phyloP scores from a whole-genome alignment of 352 stramenopile species.

The Globisporangium barbulae region DNA sequence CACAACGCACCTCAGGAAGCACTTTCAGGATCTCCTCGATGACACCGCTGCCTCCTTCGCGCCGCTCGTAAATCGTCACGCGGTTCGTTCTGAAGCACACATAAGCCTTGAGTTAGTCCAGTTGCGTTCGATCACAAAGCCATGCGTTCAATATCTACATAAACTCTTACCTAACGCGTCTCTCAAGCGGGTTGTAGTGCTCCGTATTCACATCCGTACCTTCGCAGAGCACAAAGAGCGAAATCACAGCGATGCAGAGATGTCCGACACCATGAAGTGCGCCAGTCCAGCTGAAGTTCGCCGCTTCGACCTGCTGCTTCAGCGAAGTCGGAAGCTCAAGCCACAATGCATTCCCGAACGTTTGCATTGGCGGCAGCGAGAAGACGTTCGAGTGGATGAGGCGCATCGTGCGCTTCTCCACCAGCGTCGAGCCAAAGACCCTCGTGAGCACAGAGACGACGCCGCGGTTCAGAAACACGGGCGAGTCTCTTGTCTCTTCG shows the following conservation, averaged over 20 bases:
- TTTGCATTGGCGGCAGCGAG: conserved; percentile 94
- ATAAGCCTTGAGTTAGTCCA: too few species aligned
- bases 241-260: conserved; percentile 88
- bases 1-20: conserved; percentile 44
- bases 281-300: conserved; percentile 34
- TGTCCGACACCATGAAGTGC: conserved; percentile 88
- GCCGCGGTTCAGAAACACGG: conserved; percentile 51
- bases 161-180: conserved; percentile 22
- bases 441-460: conserved; percentile 72
- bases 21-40: conserved; percentile 69
- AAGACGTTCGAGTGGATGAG: conserved; percentile 89
- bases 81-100: conserved; percentile 52
- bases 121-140: too few species aligned
- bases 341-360: conserved; percentile 94
- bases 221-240: conserved; percentile 92
- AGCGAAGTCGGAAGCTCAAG: conserved; percentile 85
- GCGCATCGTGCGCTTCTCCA: conserved; percentile 79
- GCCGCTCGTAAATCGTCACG: conserved; percentile 86
- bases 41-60: conserved; percentile 86
- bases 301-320: conserved; percentile 34
- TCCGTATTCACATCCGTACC: conserved; percentile 77
- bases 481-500: neutral
- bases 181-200: conserved; percentile 77
- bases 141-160: neutral
- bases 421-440: conserved; percentile 82